Base-by-base conservation (phyloP, 2,329 filamentous ascomycete genomes). In the Colletotrichum graminicola region DNA sequence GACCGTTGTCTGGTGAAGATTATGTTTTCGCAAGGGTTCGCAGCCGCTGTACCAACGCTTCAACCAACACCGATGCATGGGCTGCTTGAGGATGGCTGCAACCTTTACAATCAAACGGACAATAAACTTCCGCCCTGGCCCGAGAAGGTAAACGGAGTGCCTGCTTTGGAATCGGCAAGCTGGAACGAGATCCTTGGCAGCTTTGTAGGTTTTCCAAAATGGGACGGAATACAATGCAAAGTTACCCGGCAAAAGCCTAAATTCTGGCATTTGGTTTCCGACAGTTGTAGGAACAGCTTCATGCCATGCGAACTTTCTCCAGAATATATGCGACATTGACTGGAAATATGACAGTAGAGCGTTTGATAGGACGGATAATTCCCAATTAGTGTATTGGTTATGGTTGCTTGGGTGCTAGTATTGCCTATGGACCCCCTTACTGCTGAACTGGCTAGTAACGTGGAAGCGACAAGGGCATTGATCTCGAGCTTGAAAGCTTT, bases 161-260 rank as follows among this genome's bases (percentile, higher is more conserved):
- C 64, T n/a, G 39, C 51, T 8, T 11, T n/a, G 59, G 36, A n/a
- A 29, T 52, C 34, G n/a, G 45, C 41, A 32, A 51, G 41, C 49
- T 64, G 65, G 59, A 60, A 64, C 59, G n/a, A 32, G 16, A 32
- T 18, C 34, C 59, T 63, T 71, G 69, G 59, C 65, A 64, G 26
- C 10, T 51, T 43, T n/a, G 26, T 26, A 41, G n/a, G 16, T 51
- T 51, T 32, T 16, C 45, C n/a, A 18, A 62, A 41, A n/a, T 5
- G 34, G 45, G n/a, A 51, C 26, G 45, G 3, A 7, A 18, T 21
- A 41, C 36, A 62, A 62, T 62, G 60, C 60, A 29, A 10, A 7
- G 23, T 14, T 11, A 5, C 16, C 23, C 2, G 39, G 7, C 32
- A 36, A 62, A 62, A 29, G 32, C 29, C 29, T 62, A 62, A 62